A percentile compares a stretch with the other conserved stretches of the same genome.
phyloP scores from a whole-genome alignment of 1,284 basidiomycete genomes.

The Athelia sp. region DNA sequence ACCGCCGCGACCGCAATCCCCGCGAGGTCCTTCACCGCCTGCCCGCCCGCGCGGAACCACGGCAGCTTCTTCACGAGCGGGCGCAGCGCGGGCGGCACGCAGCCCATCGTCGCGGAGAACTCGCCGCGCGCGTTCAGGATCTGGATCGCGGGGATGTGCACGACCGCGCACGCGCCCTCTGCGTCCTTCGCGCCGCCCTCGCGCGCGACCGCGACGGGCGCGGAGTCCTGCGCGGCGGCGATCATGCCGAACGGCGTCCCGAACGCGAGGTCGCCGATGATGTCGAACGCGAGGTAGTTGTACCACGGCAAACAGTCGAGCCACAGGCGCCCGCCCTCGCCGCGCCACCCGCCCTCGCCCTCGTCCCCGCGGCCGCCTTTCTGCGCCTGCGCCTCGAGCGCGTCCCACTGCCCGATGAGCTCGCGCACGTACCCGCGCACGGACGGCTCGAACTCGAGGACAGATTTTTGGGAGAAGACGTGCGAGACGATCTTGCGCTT shows the following conservation, averaged over 20 bases:
- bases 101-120: constrained; percentile 69
- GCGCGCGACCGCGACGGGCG: constrained; percentile 49
- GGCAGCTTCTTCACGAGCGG: constrained; percentile 64
- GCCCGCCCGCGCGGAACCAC: constrained; percentile 71
- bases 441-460: constrained; percentile 79
- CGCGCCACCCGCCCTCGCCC: constrained; percentile 64
- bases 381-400: constrained; percentile 52
- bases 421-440: constrained; percentile 58
- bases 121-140: constrained; percentile 91
- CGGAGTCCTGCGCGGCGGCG: constrained; percentile 67
- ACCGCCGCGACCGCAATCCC: constrained; percentile 84
- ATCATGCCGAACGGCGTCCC: constrained; percentile 91
- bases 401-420: constrained; percentile 77
- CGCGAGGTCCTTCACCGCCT: constrained; percentile 70
- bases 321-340: constrained; percentile 59
- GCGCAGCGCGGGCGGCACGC: constrained; percentile 69
- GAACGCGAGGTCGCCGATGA: constrained; percentile 82
- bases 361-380: constrained; percentile 54
- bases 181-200: constrained; percentile 48
- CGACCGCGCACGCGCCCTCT: constrained; percentile 33
- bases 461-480: constrained; percentile 82
- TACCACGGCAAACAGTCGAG: constrained; percentile 72
- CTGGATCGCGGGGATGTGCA: constrained; percentile 75
- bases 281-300: constrained; percentile 86
- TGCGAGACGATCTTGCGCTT: constrained; percentile 89